Conservation (phyloP, 2,329 filamentous ascomycete genomes). For the Aspergillus neoniger region DNA sequence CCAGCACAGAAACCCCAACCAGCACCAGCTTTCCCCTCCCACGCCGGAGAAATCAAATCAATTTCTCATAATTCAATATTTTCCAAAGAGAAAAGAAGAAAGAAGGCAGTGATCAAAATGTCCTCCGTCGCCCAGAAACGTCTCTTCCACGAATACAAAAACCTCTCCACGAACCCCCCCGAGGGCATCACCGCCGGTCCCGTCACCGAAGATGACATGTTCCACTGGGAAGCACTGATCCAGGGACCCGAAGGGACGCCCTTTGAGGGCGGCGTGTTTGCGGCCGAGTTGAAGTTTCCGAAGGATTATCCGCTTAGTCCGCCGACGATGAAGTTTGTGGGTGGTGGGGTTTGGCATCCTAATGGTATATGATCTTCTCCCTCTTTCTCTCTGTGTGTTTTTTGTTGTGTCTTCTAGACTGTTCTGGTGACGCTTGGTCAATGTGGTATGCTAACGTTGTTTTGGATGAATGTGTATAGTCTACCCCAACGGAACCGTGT, state of each 20-base stretch:
- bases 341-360: constrained; percentile 86
- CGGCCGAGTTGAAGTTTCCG: constrained; percentile 90
- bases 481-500: constrained; percentile 87
- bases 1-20: not conserved
- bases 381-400: not conserved
- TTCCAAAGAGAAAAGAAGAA: no score
- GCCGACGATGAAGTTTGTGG: constrained; percentile 92
- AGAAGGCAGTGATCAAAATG: constrained; percentile 10
- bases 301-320: constrained; percentile 96
- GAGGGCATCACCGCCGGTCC: constrained; percentile 96
- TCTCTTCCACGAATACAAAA: constrained; percentile 94
- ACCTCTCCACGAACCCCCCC: constrained; percentile 90
- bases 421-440: no score
- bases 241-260: constrained; percentile 94
- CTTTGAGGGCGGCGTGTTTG: constrained; percentile 93
- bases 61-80: rapidly evolving
- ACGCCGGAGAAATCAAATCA: no score
- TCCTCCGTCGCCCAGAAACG: constrained; percentile 66
- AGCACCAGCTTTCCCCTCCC: not conserved
- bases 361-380: constrained; percentile 65
- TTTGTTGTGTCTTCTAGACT: not conserved
- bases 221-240: constrained; percentile 95
- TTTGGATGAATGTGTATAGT: constrained; percentile 55
- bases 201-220: constrained; percentile 89
- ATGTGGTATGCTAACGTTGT: not conserved